Base-by-base conservation (phyloP, 2,329 filamentous ascomycete species). In the Emericellopsis cladophorae region DNA sequence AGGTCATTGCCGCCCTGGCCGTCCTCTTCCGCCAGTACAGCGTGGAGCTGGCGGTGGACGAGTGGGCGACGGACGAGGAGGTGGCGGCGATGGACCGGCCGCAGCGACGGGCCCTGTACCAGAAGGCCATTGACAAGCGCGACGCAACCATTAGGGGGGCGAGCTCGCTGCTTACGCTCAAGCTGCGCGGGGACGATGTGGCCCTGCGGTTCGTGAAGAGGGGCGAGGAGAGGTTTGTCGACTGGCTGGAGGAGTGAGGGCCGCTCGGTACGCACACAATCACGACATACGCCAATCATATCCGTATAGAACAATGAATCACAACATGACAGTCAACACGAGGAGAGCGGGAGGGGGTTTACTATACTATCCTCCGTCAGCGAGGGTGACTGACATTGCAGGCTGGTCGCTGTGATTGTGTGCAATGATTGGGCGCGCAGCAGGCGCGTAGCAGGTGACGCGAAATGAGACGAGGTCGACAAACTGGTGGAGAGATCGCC, bases 41-140 rank as follows among this genome's bases (percentile, higher is more conserved):
- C 52, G 64, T 88, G 5, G 83, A 89, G 62, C 66, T 88, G 43
- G 81, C 76, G 2, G 78, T 85, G 8, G 72, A 78, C 42, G 68
- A 73, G 43, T 76, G 68, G 64, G 69, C 66, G 29, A 64, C 47
- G 23, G 71, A 74, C 46, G 67, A 67, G 24, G 68, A 79, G 54
- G 67, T 80, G 3, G 64, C 57, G 8, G 48, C 43, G 35, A 78
- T 79, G 74, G 54, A 54, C 22, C 45, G 46, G 7, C 56, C 58
- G 23, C 59, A 67, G 50, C 69, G 67, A 54, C 62, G 61, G 33
- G 60, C 56, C 39, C 48, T 83, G 14, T 89, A 85, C 63, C 57
- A 60, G 44, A 73, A 70, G 57, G 82, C 82, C 31, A 58, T 64
- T 21, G 67, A 67, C 51, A 72, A 73, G 23, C 59, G 70, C 44